Conservation (phyloP, 2,329 filamentous ascomycete species). For the Exophiala phaeomuriformis region DNA sequence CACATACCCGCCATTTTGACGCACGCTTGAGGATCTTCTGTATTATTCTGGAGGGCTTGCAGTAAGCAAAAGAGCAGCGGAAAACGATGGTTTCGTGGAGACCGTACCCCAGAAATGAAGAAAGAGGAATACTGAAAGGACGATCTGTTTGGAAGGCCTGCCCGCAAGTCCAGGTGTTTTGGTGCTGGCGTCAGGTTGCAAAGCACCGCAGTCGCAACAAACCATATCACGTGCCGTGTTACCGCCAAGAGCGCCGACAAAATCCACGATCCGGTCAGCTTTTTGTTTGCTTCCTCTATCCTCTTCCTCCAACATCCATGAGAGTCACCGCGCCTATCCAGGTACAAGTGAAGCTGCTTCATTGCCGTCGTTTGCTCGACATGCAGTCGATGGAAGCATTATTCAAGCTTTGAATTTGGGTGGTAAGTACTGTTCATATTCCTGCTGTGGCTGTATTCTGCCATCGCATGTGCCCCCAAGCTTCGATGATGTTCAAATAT, state of each 20-base stretch:
- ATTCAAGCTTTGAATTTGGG: not conserved
- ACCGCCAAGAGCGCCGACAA: not conserved
- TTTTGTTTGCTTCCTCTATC: not conserved
- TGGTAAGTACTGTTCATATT: conserved; percentile 3
- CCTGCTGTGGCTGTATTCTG: not conserved
- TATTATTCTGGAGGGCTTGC: too few relatives aligned
- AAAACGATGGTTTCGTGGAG: not conserved
- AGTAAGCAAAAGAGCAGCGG: not conserved
- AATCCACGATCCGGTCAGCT: not conserved
- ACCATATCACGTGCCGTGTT: not conserved
- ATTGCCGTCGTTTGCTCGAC: too few relatives aligned
- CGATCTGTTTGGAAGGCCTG: not conserved
- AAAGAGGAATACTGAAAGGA: not conserved
- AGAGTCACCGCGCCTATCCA: too few relatives aligned
- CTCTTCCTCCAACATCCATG: not conserved
- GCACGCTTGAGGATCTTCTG: too few relatives aligned
- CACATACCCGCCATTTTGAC: not conserved
- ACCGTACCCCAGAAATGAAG: not conserved
- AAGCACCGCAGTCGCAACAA: not conserved
- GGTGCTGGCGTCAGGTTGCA: not conserved
- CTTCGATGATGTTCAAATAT: conserved; percentile 21
- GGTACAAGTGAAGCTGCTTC: too few relatives aligned
- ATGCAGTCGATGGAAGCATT: not conserved
- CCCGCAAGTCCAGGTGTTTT: not conserved
- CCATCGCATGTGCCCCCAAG: not conserved